Conservation (phyloP, 2,329 filamentous ascomycete species). For the Coniochaeta pulveracea region DNA sequence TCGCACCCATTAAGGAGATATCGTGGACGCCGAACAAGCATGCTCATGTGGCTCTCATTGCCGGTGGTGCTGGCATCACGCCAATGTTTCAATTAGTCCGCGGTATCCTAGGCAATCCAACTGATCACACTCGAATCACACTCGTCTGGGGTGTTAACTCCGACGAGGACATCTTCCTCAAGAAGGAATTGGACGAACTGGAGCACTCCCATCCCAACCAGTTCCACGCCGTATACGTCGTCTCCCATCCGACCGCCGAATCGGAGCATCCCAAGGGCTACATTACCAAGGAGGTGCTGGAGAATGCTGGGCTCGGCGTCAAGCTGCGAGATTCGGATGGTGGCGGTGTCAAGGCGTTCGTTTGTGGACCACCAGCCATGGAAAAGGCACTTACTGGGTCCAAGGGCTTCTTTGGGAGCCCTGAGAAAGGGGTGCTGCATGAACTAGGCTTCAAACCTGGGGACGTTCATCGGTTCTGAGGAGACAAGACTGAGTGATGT, state of each 20-base stretch:
- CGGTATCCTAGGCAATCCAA: constrained; percentile 48
- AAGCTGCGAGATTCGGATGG: constrained; percentile 14
- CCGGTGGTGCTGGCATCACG: constrained; percentile 63
- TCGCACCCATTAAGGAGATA: constrained; percentile 44
- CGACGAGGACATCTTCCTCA: constrained; percentile 49
- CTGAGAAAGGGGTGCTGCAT: constrained; percentile 35
- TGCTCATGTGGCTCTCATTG: constrained; percentile 49
- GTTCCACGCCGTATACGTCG: constrained; percentile 46
- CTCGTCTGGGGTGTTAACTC: constrained; percentile 57
- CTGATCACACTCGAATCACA: constrained; percentile 50
- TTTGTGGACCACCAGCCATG: constrained; percentile 61
- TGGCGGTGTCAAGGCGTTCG: constrained; percentile 45
- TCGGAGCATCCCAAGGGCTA: constrained; percentile 39
- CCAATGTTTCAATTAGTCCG: constrained; percentile 55
- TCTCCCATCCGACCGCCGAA: constrained; percentile 33
- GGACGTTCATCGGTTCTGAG: constrained; percentile 44
- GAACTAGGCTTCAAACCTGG: constrained; percentile 46
- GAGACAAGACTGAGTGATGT: too few species aligned
- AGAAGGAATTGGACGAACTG: constrained; percentile 40
- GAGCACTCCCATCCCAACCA: constrained; percentile 37
- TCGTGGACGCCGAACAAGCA: constrained; percentile 39
- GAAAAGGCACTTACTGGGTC: constrained; percentile 42
- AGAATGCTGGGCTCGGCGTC: constrained; percentile 29
- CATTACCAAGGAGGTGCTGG: constrained; percentile 44
- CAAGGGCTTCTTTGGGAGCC: constrained; percentile 14